phyloP scores from a whole-genome alignment of 805 yeast species.

The Kazachstania psychrophila region DNA sequence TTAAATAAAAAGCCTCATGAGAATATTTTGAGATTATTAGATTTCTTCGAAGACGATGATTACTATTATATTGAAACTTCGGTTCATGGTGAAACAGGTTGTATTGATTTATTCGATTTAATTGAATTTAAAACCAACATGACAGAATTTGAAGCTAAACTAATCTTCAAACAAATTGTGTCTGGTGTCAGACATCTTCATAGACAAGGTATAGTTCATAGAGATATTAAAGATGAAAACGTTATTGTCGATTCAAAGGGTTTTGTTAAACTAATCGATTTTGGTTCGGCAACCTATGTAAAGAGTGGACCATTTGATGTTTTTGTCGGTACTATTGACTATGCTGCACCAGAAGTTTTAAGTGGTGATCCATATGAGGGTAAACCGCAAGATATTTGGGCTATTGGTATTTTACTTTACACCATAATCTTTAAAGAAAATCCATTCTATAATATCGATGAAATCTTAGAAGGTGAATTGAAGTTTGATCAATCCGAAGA shows the following conservation, averaged over 20 bases:
- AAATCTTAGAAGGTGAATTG: slow-evolving; percentile 83
- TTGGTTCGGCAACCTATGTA: slow-evolving; percentile 89
- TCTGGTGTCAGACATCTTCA: slow-evolving; percentile 78
- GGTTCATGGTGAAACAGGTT: slow-evolving; percentile 82
- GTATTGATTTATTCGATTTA: slow-evolving; percentile 84
- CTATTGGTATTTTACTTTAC: slow-evolving; percentile 81
- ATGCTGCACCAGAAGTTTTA: slow-evolving; percentile 94
- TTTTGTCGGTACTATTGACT: slow-evolving; percentile 94
- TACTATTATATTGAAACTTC: slow-evolving; percentile 89
- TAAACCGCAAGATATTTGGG: slow-evolving; percentile 95
- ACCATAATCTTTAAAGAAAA: slow-evolving; percentile 88
- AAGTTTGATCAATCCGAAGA: slow-evolving; percentile 35
- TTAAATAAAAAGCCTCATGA: slow-evolving; percentile 73
- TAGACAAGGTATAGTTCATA: slow-evolving; percentile 76
- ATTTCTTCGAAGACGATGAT: slow-evolving; percentile 85
- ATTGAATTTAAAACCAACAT: slow-evolving; percentile 79
- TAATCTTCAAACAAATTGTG: slow-evolving; percentile 70
- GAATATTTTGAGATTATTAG: slow-evolving; percentile 74
- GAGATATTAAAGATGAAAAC: slow-evolving; percentile 94
- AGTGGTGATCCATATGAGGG: slow-evolving; percentile 86
- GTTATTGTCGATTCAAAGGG: slow-evolving; percentile 79
- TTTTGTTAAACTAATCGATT: slow-evolving; percentile 77
- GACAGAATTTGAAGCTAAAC: slow-evolving; percentile 69
- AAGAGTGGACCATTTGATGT: slow-evolving; percentile 93
- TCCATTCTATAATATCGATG: slow-evolving; percentile 93